These are phyloP conservation scores for Fomitopsis betulina DNA, from an alignment of 1,284 basidiomycete species.

Conservation along the genomic window DNA sequence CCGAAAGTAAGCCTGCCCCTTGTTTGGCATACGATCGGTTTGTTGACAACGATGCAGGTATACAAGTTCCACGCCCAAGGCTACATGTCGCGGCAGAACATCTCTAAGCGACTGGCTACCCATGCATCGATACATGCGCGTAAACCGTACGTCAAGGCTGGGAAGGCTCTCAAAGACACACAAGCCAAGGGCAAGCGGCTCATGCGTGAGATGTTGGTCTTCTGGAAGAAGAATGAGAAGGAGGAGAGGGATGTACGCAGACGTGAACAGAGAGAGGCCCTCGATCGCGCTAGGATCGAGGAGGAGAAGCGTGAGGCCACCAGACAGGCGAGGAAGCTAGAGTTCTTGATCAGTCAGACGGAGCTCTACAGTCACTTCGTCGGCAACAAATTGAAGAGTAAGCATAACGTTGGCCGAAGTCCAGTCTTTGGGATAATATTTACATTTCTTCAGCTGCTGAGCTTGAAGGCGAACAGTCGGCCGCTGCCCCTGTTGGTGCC, in stretches of 20 bases:
- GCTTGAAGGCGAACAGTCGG: constrained; percentile 71
- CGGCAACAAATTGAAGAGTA: constrained; percentile 96
- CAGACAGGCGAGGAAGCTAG: constrained; percentile 93
- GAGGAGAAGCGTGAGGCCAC: constrained; percentile 97
- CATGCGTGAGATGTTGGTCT: constrained; percentile 93
- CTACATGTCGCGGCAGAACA: constrained; percentile 61
- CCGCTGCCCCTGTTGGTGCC: constrained; percentile 53
- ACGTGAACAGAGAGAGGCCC: constrained; percentile 91
- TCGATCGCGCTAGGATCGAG: constrained; percentile 87
- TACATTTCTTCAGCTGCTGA: constrained; percentile 62
- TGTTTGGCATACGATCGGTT: background rate
- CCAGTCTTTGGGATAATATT: background rate
- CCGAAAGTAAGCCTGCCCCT: constrained; percentile 52
- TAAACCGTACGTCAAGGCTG: constrained; percentile 72
- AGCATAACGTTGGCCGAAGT: constrained; percentile 24
- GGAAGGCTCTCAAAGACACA: constrained; percentile 84
- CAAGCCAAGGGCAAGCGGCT: constrained; percentile 85
- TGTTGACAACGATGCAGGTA: constrained; percentile 43
- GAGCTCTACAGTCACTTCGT: constrained; percentile 99
- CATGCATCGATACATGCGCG: constrained; percentile 80
- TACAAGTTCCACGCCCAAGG: constrained; percentile 75
- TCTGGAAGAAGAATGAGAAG: constrained; percentile 98
- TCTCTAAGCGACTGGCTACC: constrained; percentile 73
- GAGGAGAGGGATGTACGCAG: constrained; percentile 91
- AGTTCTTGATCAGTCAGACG: constrained; percentile 99